A percentile compares a stretch with the other conserved stretches of the same genome.
Evolutionary conservation across 805 yeast genomes (phyloP).

Genomic region (Saccharomycopsis sp.): DNA sequence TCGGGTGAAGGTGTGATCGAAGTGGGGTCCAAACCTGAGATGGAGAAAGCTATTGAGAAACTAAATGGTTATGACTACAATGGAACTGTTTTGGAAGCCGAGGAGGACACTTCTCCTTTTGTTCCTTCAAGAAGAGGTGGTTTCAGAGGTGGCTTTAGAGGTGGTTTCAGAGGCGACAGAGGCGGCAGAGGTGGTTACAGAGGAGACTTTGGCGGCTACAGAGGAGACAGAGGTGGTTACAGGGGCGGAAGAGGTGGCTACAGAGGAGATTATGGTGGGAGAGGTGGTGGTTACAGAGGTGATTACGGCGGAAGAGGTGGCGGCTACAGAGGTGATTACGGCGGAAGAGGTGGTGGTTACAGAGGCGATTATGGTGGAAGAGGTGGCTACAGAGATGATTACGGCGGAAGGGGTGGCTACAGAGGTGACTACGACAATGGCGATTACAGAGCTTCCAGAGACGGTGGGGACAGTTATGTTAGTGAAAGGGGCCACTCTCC

Average conservation of each 20-base stretch:
- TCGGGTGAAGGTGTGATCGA: constrained; percentile 35
- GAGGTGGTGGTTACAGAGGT: constrained; percentile 35
- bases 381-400: constrained; percentile 35
- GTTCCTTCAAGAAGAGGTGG: constrained; percentile 27
- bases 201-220: constrained; percentile 11
- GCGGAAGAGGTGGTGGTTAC: constrained; percentile 28
- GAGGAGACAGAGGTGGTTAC: constrained; percentile 13
- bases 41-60: constrained; percentile 64
- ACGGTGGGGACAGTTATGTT: constrained; percentile 7
- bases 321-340: constrained; percentile 21
- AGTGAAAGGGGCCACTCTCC: constrained; percentile 13
- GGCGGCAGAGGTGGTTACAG: constrained; percentile 43
- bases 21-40: constrained; percentile 58
- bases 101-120: constrained; percentile 30
- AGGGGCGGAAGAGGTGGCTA: constrained; percentile 15
- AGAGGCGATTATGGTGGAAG: constrained; percentile 36
- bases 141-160: constrained; percentile 24
- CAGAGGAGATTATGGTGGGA: constrained; percentile 11
- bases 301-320: constrained; percentile 12
- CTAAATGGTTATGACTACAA: constrained; percentile 64
- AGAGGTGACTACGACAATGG: constrained; percentile 19
- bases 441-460: constrained; percentile 14
- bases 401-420: constrained; percentile 12
- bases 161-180: constrained; percentile 34
- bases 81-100: constrained; percentile 37